phyloP scores from a whole-genome alignment of 2,329 filamentous ascomycete species.

The Colletotrichum limetticola region DNA sequence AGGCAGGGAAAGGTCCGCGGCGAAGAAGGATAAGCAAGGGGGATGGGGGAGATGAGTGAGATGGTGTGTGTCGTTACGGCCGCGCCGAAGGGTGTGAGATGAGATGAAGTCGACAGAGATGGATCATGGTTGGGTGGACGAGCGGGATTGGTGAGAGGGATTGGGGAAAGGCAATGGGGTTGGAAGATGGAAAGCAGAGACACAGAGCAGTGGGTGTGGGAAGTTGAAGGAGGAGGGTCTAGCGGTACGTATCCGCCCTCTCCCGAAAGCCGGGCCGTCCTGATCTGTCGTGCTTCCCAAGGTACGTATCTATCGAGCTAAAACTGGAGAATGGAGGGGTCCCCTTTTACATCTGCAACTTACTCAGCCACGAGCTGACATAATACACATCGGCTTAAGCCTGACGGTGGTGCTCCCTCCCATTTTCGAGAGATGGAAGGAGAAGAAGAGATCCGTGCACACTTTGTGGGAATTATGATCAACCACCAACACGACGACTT shows the following conservation, averaged over 20 bases:
- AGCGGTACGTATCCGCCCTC: neutral
- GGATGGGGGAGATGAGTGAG: neutral
- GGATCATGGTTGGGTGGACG: neutral
- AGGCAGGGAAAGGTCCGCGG: neutral
- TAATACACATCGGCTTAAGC: slow-evolving; percentile 7
- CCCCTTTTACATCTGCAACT: neutral
- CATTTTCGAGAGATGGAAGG: neutral
- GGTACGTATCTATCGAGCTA: neutral
- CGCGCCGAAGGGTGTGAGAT: slow-evolving; percentile 21
- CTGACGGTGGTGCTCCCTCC: neutral
- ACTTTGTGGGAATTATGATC: neutral
- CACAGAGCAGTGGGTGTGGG: neutral
- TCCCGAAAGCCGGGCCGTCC: neutral
- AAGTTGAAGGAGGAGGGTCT: neutral
- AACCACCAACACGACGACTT: neutral
- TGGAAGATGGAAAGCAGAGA: neutral
- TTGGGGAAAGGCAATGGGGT: neutral
- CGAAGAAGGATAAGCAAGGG: slow-evolving; percentile 8
- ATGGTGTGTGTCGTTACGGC: slow-evolving; percentile 3
- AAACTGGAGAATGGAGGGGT: neutral
- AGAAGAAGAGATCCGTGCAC: neutral
- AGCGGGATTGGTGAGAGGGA: neutral
- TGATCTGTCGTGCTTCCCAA: slow-evolving; percentile 4
- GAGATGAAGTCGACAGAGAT: slow-evolving; percentile 7
- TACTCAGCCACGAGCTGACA: slow-evolving; percentile 11